A percentile compares a stretch with the other conserved stretches of the same genome.
phyloP scores from a whole-genome alignment of 148 eudicot genomes.

The Persicaria maculosa region DNA sequence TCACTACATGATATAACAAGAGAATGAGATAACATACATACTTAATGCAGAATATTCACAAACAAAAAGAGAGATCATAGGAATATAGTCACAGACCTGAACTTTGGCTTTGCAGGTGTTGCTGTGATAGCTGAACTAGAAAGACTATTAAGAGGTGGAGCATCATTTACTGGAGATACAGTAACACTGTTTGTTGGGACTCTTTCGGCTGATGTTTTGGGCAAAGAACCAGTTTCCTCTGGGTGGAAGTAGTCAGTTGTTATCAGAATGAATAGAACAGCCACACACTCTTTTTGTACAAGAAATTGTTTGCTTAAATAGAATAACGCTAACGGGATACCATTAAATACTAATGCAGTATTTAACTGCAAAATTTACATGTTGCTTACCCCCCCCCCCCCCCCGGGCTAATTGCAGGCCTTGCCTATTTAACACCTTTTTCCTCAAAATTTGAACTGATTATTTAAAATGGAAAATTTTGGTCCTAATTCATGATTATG shows the following conservation, averaged over 20 bases:
- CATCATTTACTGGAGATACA: slow-evolving; percentile 26
- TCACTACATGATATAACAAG: background rate
- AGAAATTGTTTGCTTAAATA: background rate
- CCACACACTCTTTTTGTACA: background rate
- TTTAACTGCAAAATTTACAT: too few relatives aligned
- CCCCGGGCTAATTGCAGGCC: too few relatives aligned
- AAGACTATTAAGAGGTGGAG: slow-evolving; percentile 22
- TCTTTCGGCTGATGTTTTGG: slow-evolving; percentile 25
- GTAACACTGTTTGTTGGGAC: slow-evolving; percentile 20
- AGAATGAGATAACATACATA: background rate
- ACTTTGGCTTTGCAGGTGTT: slow-evolving; percentile 57
- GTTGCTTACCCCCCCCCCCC: too few relatives aligned
- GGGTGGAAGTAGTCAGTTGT: slow-evolving; percentile 5
- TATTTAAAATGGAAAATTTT: too few relatives aligned
- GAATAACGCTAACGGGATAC: background rate
- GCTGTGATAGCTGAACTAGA: slow-evolving; percentile 22
- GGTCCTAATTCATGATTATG: too few relatives aligned
- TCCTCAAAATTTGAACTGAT: too few relatives aligned
- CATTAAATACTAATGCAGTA: background rate
- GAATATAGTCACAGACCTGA: slow-evolving; percentile 40
- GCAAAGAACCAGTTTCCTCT: slow-evolving; percentile 60
- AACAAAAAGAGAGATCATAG: slow-evolving; percentile 3
- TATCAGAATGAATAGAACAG: background rate
- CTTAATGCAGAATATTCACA: background rate
- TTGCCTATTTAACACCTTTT: too few relatives aligned